Base-by-base conservation (phyloP, 257 asterid species). In the Solanum neorickii region DNA sequence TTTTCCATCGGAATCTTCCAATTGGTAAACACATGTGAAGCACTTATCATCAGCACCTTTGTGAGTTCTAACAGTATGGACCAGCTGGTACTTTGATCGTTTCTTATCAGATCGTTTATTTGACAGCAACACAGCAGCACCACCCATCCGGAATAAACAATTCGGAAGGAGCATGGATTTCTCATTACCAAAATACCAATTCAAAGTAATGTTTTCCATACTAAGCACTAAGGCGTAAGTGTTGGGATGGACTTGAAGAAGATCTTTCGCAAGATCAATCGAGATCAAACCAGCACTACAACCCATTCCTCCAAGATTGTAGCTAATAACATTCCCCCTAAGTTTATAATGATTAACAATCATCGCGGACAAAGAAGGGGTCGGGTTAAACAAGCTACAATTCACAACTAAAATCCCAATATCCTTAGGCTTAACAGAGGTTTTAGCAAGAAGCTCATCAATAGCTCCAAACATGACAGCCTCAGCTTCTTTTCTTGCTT, bases 231-330 rank as follows among this genome's bases (percentile, higher is more conserved):
- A 88, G 74, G 96, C 98, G 82, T 90, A 93, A 21, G 98, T 94
- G 86, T 93, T 93, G n/a, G 96, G 94, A 84, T 94, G 94, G 56
- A 93, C 97, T 89, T 93, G 98, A 23, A 95, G 91, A 60, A 95
- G 96, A 91, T 95, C 97, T 86, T 94, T 94, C 21, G 98, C 98
- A 87, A 94, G 96, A 93, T 95, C 98, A 1, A 93, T 93, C 2
- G 98, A 93, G 85, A 94, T 95, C 39, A 95, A 92, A 76, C 98
- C 96, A 65, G 98, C 98, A 76, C 98, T 95, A 47, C 98, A 95
- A 29, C 98, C 98, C 98, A 95, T 95, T 56, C 98, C 98, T 9
- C 98, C 98, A 11, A 95, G 93, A 88, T 95, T 95, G 59, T 93
- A 93, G 83, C 98, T 94, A 23, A 92, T 23, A 31, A 95, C 89